These are phyloP conservation scores for Cordyceps militaris DNA, from an alignment of 2,329 filamentous ascomycete species.

Conservation along the genomic window DNA sequence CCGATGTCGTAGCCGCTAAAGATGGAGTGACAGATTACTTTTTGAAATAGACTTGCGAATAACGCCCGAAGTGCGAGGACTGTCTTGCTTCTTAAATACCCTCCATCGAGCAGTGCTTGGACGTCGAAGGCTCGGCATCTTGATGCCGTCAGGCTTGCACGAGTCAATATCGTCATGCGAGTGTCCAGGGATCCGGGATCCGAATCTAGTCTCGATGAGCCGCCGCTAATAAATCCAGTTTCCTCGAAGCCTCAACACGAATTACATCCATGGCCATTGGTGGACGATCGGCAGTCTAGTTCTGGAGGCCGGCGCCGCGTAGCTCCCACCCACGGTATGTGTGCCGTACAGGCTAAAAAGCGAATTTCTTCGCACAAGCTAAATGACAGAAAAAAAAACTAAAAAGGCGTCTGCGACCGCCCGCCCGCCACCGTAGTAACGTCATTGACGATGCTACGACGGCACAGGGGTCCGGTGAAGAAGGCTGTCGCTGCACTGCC, in stretches of 20 bases:
- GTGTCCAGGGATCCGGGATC: not conserved
- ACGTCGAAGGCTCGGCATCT: not conserved
- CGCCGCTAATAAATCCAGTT: not conserved
- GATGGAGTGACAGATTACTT: not conserved
- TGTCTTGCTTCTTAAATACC: not conserved
- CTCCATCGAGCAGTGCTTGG: not conserved
- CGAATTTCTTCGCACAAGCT: not conserved
- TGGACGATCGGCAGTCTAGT: not conserved
- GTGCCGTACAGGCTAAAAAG: not conserved
- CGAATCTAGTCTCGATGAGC: not conserved
- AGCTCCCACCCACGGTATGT: not conserved
- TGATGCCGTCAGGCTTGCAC: not conserved
- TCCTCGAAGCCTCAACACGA: not conserved
- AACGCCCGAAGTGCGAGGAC: not conserved
- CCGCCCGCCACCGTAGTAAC: not conserved
- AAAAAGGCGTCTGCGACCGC: not conserved
- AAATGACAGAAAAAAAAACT: not conserved
- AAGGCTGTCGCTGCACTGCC: not conserved
- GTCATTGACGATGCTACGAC: conserved; percentile 1
- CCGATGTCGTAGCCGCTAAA: not conserved
- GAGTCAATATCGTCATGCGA: conserved; percentile 8
- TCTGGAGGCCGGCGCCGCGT: not conserved
- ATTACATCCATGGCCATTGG: conserved; percentile 1
- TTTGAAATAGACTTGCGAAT: not conserved
- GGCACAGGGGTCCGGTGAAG: not conserved